Base-by-base conservation (phyloP, 2,329 filamentous ascomycete species). In the Hypoxylon sp. region DNA sequence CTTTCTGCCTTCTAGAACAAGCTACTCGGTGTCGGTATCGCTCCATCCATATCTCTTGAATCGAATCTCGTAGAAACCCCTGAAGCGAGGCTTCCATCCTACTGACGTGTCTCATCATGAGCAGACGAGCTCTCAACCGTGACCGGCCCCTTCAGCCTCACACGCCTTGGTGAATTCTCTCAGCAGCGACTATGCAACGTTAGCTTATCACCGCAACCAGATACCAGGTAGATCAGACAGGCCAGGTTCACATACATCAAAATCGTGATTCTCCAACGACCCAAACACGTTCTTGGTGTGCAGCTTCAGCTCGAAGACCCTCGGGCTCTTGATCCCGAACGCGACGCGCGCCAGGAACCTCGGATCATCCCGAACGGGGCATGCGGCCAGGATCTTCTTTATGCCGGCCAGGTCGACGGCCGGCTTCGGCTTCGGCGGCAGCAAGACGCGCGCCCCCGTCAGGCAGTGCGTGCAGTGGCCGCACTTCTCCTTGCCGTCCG, bases 301-400 rank as follows among this genome's bases (percentile, higher is more conserved):
- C 26, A 87, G 62, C 66, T 79, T 83, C 48, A 84, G 67, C 31
- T 74, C 69, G 4, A 72, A 76, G 0, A 85, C 77, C 1, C 84
- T 72, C 0, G 85, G 86, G 62, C 83, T 88, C 40, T 75, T 76
- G 66, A 88, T 87, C 0, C 86, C 86, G 67, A 87, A 88, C 0
- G 84, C 85, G 3, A 88, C 72, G 17, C 82, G 77, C 0, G 86
- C 83, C 23, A 88, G 72, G 61, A 86, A 82, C 10, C 85, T 72
- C 2, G 85, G 77, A 66, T 88, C 85, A 42, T 88, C 82, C 2
- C 82, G 75, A 1, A 80, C 77, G 0, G 71, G 63, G 10, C 81
- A 79, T 0, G 69, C 74, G 0, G 69, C 58, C 1, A 88, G 70
- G 0, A 88, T 71, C 1, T 65, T 69, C 5, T 69, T 54, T 42